Evolutionary conservation across 2,329 filamentous ascomycete species (phyloP).

Genomic region (Exophiala mesophila): DNA sequence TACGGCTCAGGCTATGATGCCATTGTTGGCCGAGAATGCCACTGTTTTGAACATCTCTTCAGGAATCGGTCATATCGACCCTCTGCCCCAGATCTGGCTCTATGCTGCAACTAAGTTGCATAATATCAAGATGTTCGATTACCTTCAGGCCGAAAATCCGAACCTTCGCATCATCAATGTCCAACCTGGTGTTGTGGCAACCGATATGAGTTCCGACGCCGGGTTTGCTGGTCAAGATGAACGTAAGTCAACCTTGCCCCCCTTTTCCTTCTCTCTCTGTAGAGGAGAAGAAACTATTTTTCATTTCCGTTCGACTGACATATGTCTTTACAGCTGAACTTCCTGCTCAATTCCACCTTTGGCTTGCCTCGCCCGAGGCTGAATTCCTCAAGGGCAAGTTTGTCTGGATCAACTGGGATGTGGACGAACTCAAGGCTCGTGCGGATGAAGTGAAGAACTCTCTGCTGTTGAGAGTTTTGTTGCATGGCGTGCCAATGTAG

Average conservation of each 20-base stretch:
- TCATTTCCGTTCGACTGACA: background rate
- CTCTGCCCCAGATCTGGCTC: conserved; percentile 7
- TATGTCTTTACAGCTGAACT: conserved; percentile 28
- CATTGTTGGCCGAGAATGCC: conserved; percentile 7
- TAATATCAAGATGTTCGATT: conserved; percentile 39
- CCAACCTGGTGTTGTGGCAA: conserved; percentile 37
- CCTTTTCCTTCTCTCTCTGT: background rate
- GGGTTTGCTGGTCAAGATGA: conserved; percentile 4
- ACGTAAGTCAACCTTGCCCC: conserved; percentile 3
- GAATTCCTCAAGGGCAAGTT: conserved; percentile 44
- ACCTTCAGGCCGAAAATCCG: conserved; percentile 38
- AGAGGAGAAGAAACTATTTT: background rate
- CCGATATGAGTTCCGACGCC: conserved; percentile 8
- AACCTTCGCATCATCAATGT: conserved; percentile 38
- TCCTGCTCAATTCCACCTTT: conserved; percentile 41
- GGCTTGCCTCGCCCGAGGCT: conserved; percentile 44
- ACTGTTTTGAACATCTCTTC: conserved; percentile 12
- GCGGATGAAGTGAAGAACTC: conserved; percentile 32
- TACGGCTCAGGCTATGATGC: conserved; percentile 10
- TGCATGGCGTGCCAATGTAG: conserved; percentile 16
- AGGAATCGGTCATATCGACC: conserved; percentile 12
- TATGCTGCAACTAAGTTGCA: conserved; percentile 43
- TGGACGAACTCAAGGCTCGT: conserved; percentile 44
- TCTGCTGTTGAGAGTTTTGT: conserved; percentile 6
- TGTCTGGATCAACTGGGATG: conserved; percentile 50